Evolutionary conservation across 768 basidiomycete genomes (phyloP), one percentile per base, ranked within the genome.

Genomic region (Russula dissimulans): DNA sequence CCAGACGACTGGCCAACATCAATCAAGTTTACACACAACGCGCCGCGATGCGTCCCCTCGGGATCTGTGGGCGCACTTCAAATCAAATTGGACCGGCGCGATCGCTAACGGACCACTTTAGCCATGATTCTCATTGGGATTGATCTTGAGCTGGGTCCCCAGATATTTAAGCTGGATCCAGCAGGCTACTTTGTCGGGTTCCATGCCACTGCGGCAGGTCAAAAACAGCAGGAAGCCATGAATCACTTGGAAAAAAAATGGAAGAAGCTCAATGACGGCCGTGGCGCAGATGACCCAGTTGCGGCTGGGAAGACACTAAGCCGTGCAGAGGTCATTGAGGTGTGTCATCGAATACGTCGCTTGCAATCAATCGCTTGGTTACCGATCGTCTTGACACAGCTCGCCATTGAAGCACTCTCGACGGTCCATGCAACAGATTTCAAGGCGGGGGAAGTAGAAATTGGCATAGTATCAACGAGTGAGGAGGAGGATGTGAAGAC

Each of bases 21-120:
- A 98, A 97, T 70, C 97, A 98, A 74, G 95, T 97, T 1, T 97
- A 97, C 74, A 99, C 97, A 2, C 97, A 99, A 74, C 81, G 91
- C 59, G 95, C 95, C 2, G 97, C 83, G 41, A 97, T 99, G 95
- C 81, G 97, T 44, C 97, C 97, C 2, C 75, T 97, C 36, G 97
- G 95, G 45, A 97, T 98, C 62, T 87, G 95, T 95, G 70, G 66
- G 88, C 68, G 3, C 15, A 47, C 22, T n/a, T 48, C 17, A 44
- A 41, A 10, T 8, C 50, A n/a, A 31, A 43, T 14, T 12, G 42
- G 31, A 15, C 22, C 22, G 22, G 22, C 22, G 44, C 63, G 18
- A 53, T 57, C 4, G 47, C 55, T 42, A 34, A 26, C 18, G 29
- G 34, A 43, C 48, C 1, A 4, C 38, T 26, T 6, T 62, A 98